phyloP scores from a whole-genome alignment of 805 yeast genomes.

The Pichia ethanolica region DNA sequence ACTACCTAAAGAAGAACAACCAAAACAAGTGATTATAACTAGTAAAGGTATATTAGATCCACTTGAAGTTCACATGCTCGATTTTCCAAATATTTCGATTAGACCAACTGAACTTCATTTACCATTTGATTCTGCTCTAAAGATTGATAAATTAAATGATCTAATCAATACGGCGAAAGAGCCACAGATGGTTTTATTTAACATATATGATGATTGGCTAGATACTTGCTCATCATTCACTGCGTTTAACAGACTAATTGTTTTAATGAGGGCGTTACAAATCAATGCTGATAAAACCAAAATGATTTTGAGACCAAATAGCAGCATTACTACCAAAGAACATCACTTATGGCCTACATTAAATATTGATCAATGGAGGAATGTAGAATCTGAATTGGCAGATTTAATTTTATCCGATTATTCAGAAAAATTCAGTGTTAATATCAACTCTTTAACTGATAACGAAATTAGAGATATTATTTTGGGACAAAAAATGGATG shows the following conservation, averaged over 20 bases:
- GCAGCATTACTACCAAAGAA: conserved; percentile 56
- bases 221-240: conserved; percentile 77
- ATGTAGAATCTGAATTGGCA: conserved; percentile 78
- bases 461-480: conserved; percentile 90
- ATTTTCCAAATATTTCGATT: conserved; percentile 86
- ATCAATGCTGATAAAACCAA: conserved; percentile 73
- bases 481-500: conserved; percentile 86
- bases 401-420: conserved; percentile 83
- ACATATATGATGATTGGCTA: conserved; percentile 93
- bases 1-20: conserved; percentile 88
- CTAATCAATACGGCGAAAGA: conserved; percentile 81
- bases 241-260: conserved; percentile 82
- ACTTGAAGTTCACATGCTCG: conserved; percentile 91
- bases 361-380: conserved; percentile 84
- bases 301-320: conserved; percentile 67
- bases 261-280: conserved; percentile 75
- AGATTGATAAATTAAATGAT: conserved; percentile 71
- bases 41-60: conserved; percentile 92
- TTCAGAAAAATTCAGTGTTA: conserved; percentile 77
- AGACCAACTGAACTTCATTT: conserved; percentile 83
- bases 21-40: conserved; percentile 84
- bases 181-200: conserved; percentile 87
- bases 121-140: conserved; percentile 84
- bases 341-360: conserved; percentile 94
- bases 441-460: conserved; percentile 81